These are phyloP conservation scores for Globisporangium viniferum DNA, from an alignment of 352 stramenopile species.

Conservation along the genomic window DNA sequence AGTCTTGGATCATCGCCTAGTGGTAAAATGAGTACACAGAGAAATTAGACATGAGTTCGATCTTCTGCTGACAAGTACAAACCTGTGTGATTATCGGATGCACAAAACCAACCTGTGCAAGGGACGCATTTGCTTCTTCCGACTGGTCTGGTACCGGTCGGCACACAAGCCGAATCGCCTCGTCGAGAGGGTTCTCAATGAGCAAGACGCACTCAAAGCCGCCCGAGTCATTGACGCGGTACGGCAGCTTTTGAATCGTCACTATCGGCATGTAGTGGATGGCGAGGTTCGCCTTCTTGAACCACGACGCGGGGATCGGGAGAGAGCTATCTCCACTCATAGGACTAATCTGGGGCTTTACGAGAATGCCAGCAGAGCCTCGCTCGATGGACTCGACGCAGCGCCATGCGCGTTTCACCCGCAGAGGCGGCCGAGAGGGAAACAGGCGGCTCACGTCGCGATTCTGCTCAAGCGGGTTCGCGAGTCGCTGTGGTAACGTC, in stretches of 20 bases:
- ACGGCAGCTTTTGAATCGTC: slow-evolving; percentile 62
- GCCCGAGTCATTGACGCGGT: slow-evolving; percentile 15
- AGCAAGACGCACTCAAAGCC: slow-evolving; percentile 54
- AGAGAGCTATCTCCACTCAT: slow-evolving; percentile 88
- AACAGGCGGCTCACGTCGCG: slow-evolving; percentile 45
- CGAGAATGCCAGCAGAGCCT: slow-evolving; percentile 76
- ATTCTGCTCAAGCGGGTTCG: slow-evolving; percentile 64
- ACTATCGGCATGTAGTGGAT: slow-evolving; percentile 75
- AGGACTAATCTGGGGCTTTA: slow-evolving; percentile 90
- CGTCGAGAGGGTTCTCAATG: slow-evolving; percentile 82
- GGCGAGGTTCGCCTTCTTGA: slow-evolving; percentile 83
- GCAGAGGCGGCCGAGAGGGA: slow-evolving; percentile 63
- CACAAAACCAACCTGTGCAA: slow-evolving; percentile 28
- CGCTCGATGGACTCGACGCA: slow-evolving; percentile 82
- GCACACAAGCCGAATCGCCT: slow-evolving; percentile 63
- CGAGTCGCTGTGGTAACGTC: slow-evolving; percentile 55
- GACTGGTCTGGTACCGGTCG: slow-evolving; percentile 12
- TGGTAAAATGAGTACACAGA: neutral
- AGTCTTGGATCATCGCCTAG: slow-evolving; percentile 49
- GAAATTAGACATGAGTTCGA: neutral
- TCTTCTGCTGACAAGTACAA: neutral
- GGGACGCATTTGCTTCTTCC: neutral
- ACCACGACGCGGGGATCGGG: slow-evolving; percentile 72
- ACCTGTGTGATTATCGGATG: neutral
- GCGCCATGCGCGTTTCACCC: slow-evolving; percentile 81